Evolutionary conservation across 2,329 filamentous ascomycete genomes (phyloP), one percentile per base, ranked within the genome.

Genomic region (Aspergillus jensenii): DNA sequence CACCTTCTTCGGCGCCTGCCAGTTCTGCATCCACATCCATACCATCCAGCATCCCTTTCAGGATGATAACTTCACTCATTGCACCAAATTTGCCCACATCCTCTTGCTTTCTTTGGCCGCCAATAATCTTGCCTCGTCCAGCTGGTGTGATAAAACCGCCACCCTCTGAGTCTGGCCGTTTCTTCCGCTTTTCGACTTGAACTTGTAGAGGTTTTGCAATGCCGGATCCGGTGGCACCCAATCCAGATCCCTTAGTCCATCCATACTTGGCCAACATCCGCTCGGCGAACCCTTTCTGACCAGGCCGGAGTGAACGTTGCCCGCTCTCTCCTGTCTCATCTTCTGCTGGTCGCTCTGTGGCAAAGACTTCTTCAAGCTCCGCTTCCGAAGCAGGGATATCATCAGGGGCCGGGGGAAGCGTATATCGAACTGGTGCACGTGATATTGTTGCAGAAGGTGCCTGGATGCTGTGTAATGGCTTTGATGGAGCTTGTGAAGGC

Each of bases 191-290:
- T 67, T 95, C 88, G n/a, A 93, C 84, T 67, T 96, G 86, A 25
- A 93, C 90, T 47, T 87, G 86, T 4, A 99, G 79, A 4, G 93
- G 90, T 21, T 92, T 90, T 54, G 91, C 82, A 67, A 99, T 97
- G 60, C 95, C 95, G 23, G 87, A 86, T 33, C 86, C 87, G 61
- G 88, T 84, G 15, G 91, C 92, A 64, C 95, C 95, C 4, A 99
- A 85, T 19, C 95, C 95, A 61, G 88, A 84, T 23, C 95, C 95
- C 68, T 93, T 89, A 37, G 87, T 88, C 90, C 93, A 98, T 55
- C 95, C 95, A 76, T 96, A 95, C 72, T 97, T 98, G 60, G 86
- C 84, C 86, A 99, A 91, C 56, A 98, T 84, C 35, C 92, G 89
- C 64, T 92, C 86, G 0, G 91, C 95, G 73, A 96, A 96, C 52